These are phyloP conservation scores for Globisporangium splendens DNA, from an alignment of 352 stramenopile species.

Conservation along the genomic window DNA sequence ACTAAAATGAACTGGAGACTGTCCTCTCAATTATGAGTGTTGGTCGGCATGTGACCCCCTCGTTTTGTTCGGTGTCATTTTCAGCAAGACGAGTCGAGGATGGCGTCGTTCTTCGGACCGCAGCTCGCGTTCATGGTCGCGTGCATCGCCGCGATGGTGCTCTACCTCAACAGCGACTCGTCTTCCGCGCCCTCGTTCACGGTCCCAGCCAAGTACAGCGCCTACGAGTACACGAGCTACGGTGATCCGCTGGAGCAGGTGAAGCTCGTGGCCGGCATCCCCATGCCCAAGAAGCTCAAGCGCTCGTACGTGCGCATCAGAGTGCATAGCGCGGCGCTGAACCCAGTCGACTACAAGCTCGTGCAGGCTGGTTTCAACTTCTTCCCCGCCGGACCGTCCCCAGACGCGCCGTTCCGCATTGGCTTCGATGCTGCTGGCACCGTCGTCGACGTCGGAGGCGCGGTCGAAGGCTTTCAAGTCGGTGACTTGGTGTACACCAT, in stretches of 20 bases:
- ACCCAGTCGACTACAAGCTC: slow-evolving; percentile 30
- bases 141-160: background rate
- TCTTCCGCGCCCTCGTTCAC: background rate
- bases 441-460: background rate
- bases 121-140: background rate
- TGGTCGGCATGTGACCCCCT: too few relatives aligned
- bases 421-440: slow-evolving; percentile 17
- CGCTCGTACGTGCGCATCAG: slow-evolving; percentile 26
- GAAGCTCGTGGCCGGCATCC: slow-evolving; percentile 17
- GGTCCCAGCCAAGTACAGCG: slow-evolving; percentile 12
- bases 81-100: background rate
- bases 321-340: slow-evolving; percentile 27
- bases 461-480: background rate
- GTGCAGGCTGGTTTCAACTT: slow-evolving; percentile 6
- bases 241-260: slow-evolving; percentile 25
- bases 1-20: too few relatives aligned
- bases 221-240: slow-evolving; percentile 29
- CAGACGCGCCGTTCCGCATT: slow-evolving; percentile 25
- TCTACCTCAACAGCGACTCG: background rate
- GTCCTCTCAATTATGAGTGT: too few relatives aligned
- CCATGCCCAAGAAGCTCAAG: slow-evolving; percentile 16
- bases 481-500: slow-evolving; percentile 66
- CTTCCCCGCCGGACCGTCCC: slow-evolving; percentile 15
- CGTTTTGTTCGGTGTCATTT: too few relatives aligned
- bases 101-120: background rate